A percentile compares a stretch with the other conserved stretches of the same genome.
These are phyloP conservation scores for Penicillium dipodomyicola DNA, from an alignment of 495 filamentous ascomycete species.

Conservation along the genomic window DNA sequence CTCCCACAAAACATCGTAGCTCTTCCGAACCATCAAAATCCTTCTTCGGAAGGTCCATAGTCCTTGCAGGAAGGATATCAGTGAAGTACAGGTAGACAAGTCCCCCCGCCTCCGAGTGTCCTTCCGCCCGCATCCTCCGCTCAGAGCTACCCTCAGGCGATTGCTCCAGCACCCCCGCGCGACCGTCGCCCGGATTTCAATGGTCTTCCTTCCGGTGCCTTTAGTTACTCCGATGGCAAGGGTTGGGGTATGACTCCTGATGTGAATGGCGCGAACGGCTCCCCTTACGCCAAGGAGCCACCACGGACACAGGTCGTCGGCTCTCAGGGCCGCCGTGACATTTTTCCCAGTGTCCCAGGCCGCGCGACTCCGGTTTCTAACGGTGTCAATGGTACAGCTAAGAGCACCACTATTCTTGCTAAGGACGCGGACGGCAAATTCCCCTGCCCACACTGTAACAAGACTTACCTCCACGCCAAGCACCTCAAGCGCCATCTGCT, in stretches of 20 bases:
- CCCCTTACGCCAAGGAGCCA: conserved; percentile 48
- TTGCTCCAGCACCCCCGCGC: conserved; percentile 65
- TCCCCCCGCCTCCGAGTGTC: conserved; percentile 60
- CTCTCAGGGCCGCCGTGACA: conserved; percentile 84
- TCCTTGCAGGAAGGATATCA: too few relatives aligned
- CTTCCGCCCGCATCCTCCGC: conserved; percentile 63
- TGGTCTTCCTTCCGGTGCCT: conserved; percentile 63
- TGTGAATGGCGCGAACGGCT: conserved; percentile 42
- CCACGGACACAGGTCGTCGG: conserved; percentile 87
- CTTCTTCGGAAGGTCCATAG: too few relatives aligned
- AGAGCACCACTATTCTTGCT: conserved; percentile 74
- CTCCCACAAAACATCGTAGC: too few relatives aligned
- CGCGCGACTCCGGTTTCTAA: conserved; percentile 63
- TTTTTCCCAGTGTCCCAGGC: conserved; percentile 85
- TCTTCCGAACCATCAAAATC: too few relatives aligned
- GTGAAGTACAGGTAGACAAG: too few relatives aligned
- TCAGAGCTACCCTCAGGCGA: conserved; percentile 66
- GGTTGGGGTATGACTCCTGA: conserved; percentile 41
- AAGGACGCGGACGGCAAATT: conserved; percentile 98
- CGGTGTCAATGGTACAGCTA: conserved; percentile 59
- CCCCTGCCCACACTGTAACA: conserved; percentile 93
- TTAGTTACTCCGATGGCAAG: conserved; percentile 50
- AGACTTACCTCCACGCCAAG: conserved; percentile 96
- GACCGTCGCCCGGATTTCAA: conserved; percentile 52
- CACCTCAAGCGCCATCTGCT: conserved; percentile 95